Evolutionary conservation across 441 rosid species (phyloP), one percentile per base, ranked within the genome.

Genomic region (Populus tomentosa): DNA sequence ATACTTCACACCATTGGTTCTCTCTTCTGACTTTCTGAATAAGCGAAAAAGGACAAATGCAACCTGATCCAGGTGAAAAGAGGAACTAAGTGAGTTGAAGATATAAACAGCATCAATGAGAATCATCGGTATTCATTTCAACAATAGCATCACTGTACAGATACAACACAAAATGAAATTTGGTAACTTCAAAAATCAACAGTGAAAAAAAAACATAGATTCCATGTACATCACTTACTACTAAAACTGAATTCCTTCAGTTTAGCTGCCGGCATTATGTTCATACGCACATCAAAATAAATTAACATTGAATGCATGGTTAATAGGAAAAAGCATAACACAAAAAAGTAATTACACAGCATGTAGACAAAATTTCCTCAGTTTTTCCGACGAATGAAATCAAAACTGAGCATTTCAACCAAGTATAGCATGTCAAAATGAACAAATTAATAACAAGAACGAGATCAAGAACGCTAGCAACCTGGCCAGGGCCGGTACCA

Each of bases 401-500:
- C 6, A 1, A 16, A 42, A 35, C 18, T 5, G n/a, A 8, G 32
- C 38, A 36, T 24, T 56, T 40, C 28, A 40, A 61, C 30, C 10
- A 46, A 7, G 0, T 0, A 35, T 2, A 73, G 72, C 11, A 69
- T 16, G 66, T 61, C 62, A 32, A 33, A 53, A 1, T 14, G 21
- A 75, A 68, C 6, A 11, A 11, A 14, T 20, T 14, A 40, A 3
- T 10, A 56, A 36, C 2, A 9, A 18, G 62, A 62, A 14, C 38
- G 23, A 2, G 53, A 64, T 7, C 11, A 20, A 21, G 75, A 1
- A n/a, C 23, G 64, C 70, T 68, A 67, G 79, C 36, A 80, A 93
- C 94, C 93, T 91, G 97, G 63, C 95, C 95, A 67, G 95, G 97
- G 50, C 83, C 91, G 38, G 93, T 87, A 30, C 90, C 98, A 74